A percentile compares a stretch with the other conserved stretches of the same genome.
Evolutionary conservation across 2,329 filamentous ascomycete species (phyloP).

Genomic region (Torrubiella hemipterigena): DNA sequence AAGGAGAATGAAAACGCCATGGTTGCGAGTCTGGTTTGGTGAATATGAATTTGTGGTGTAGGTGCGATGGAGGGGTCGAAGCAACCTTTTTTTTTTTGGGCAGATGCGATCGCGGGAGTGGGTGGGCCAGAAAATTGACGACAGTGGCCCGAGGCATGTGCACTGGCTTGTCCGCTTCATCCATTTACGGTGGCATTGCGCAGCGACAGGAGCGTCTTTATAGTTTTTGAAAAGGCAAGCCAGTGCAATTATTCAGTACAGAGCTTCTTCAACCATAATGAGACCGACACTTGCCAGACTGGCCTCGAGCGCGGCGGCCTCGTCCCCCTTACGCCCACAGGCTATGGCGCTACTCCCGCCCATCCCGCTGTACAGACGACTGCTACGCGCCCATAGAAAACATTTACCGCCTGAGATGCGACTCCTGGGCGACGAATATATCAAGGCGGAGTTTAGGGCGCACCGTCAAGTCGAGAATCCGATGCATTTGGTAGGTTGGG

Average conservation of each 20-base stretch:
- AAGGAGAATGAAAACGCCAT: conserved; percentile 51
- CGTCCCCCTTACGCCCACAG: conserved; percentile 21
- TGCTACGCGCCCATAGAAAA: conserved; percentile 77
- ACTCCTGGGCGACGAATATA: conserved; percentile 78
- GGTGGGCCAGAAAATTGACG: too few relatives aligned
- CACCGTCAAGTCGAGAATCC: conserved; percentile 82
- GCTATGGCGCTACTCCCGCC: conserved; percentile 68
- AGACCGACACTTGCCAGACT: conserved; percentile 15
- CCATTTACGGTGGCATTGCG: too few relatives aligned
- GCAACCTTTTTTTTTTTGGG: too few relatives aligned
- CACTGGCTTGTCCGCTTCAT: too few relatives aligned
- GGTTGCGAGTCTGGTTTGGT: too few relatives aligned
- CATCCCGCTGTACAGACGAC: conserved; percentile 76
- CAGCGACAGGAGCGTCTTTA: too few relatives aligned
- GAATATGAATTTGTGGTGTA: conserved; percentile 1
- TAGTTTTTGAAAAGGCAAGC: too few relatives aligned
- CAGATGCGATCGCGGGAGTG: too few relatives aligned
- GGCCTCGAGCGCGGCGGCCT: conserved; percentile 23
- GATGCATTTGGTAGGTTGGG: conserved; percentile 62
- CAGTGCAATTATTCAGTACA: too few relatives aligned
- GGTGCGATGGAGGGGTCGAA: background rate
- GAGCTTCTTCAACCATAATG: too few relatives aligned
- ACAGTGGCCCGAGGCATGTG: too few relatives aligned
- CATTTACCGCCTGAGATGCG: conserved; percentile 64
- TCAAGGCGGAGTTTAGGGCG: conserved; percentile 83